Base-by-base conservation (phyloP, 768 basidiomycete species). In the Rhodotorula sphaerocarpa region DNA sequence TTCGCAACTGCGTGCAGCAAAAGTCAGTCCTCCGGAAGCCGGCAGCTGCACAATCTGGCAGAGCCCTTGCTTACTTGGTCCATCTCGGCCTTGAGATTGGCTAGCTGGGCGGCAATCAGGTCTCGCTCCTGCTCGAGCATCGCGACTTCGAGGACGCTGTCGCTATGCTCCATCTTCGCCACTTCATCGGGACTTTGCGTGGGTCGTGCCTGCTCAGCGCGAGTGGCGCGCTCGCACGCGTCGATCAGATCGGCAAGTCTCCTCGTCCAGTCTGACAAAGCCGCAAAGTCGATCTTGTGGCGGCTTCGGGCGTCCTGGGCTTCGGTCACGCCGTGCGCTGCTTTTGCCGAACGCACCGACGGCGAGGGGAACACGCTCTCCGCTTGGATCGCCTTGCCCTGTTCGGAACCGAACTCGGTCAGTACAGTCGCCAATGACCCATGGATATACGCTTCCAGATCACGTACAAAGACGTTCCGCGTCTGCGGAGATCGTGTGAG, bases 91-190 rank as follows among this genome's bases (percentile, higher is more conserved):
- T 60, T 65, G 12, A 59, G 28, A 16, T 42, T 54, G 6, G 34
- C 33, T 11, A 65, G 28, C 28, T 65, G 54, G 4, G 63, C 63
- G 1, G 63, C 58, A 28, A 65, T 27, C 28, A 65, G 28, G 33
- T 65, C 63, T 34, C 63, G 52, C 39, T 65, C 63, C 47, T 65
- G 58, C 43, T 65, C 58, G 42, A 65, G 58, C 57, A 65, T 60
- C 27, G 50, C 57, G 2, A 57, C 36, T 31, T 65, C 63, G 28
- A 65, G 54, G 16, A 53, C 58, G 11, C 42, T 36, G 2, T 46
- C 34, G 20, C n/a, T n/a, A n/a, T n/a, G n/a, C n/a, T n/a, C n/a
- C n/a, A n/a, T n/a, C n/a, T n/a, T n/a, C n/a, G n/a, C n/a, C n/a
- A n/a, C n/a, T n/a, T n/a, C n/a, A n/a, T n/a, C n/a, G n/a, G n/a